These are phyloP conservation scores for Naumovozyma baii DNA, from an alignment of 805 yeast species.

Conservation along the genomic window DNA sequence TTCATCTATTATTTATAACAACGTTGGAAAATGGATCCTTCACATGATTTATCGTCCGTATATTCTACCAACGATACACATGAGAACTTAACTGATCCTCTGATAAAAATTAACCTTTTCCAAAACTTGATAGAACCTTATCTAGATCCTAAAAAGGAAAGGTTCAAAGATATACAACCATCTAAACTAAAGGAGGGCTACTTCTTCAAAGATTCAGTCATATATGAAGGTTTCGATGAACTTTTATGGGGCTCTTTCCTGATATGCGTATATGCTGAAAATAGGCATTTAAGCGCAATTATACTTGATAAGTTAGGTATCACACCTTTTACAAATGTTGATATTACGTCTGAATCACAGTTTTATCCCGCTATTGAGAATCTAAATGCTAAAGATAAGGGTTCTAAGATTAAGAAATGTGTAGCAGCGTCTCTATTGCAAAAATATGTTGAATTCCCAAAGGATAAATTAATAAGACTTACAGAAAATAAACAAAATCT, in stretches of 20 bases:
- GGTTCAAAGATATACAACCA: background rate
- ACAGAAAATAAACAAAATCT: constrained; percentile 1
- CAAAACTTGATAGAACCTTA: background rate
- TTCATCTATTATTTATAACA: too few relatives aligned
- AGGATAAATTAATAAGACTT: constrained; percentile 5
- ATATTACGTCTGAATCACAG: constrained; percentile 49
- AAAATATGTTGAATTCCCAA: constrained; percentile 50
- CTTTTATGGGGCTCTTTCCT: constrained; percentile 25
- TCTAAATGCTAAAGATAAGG: constrained; percentile 38
- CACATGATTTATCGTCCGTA: constrained; percentile 7
- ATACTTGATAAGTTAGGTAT: constrained; percentile 60
- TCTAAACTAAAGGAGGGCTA: too few relatives aligned
- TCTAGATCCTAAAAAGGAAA: background rate
- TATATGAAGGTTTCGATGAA: constrained; percentile 21
- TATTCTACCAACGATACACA: constrained; percentile 9
- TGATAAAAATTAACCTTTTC: background rate
- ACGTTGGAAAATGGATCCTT: background rate
- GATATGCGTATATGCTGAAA: constrained; percentile 16
- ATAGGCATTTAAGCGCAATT: constrained; percentile 35
- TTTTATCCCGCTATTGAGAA: constrained; percentile 76
- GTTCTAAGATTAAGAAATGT: constrained; percentile 58
- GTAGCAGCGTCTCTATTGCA: constrained; percentile 67
- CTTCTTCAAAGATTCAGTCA: constrained; percentile 16
- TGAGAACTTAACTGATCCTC: background rate
- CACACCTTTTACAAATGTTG: constrained; percentile 46